Percentiles rank a stretch among this genome's conserved stretches.
These are phyloP conservation scores for Naganishia vishniacii DNA, from an alignment of 768 basidiomycete species.

Conservation along the genomic window DNA sequence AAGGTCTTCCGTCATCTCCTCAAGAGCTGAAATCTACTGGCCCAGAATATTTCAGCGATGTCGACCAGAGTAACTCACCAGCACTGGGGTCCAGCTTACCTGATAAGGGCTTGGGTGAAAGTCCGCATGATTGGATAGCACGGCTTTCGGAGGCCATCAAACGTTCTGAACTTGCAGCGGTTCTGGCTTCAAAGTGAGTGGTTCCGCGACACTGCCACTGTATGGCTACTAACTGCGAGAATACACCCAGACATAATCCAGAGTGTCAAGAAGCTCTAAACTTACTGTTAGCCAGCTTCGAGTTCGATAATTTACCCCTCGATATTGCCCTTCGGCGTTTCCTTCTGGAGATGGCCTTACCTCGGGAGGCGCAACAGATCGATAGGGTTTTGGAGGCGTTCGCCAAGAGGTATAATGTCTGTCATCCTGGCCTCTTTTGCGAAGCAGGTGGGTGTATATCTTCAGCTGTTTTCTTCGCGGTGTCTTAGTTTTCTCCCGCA, in stretches of 20 bases:
- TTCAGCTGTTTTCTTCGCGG: conserved; percentile 2
- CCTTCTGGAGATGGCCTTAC: conserved; percentile 84
- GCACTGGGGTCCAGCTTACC: not conserved
- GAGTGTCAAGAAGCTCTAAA: conserved; percentile 67
- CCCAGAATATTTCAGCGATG: conserved; percentile 33
- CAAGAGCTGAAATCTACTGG: conserved; percentile 25
- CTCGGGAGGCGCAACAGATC: conserved; percentile 95
- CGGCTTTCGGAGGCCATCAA: conserved; percentile 62
- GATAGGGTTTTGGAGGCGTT: conserved; percentile 96
- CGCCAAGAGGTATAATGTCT: conserved; percentile 71
- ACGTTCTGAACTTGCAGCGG: conserved; percentile 71
- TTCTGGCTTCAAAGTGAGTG: conserved; percentile 72
- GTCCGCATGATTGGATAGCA: conserved; percentile 61
- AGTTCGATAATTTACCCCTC: conserved; percentile 71
- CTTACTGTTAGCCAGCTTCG: conserved; percentile 68
- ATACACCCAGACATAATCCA: conserved; percentile 58
- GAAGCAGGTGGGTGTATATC: conserved; percentile 60
- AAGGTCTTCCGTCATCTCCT: conserved; percentile 37
- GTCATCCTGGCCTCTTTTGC: conserved; percentile 73
- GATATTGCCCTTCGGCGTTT: conserved; percentile 85
- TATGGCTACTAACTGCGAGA: conserved; percentile 22
- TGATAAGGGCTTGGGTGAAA: conserved; percentile 19
- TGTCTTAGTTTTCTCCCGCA: conserved; percentile 41
- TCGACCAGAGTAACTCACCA: conserved; percentile 28
- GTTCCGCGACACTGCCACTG: not conserved